Evolutionary conservation across 257 asterid genomes (phyloP).

Genomic region (Galeopsis tetrahit): DNA sequence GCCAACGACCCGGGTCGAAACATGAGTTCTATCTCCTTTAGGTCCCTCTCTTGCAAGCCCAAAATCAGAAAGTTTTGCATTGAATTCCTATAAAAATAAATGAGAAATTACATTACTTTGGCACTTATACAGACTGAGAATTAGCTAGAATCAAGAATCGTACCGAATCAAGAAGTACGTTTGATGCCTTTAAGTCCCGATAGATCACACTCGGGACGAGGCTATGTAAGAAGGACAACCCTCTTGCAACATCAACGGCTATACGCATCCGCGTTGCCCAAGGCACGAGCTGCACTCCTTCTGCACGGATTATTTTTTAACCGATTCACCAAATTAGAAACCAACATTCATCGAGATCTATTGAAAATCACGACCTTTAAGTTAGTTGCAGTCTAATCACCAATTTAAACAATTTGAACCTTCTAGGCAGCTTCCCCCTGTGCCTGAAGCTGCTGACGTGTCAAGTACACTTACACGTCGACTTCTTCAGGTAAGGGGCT

Average conservation of each 20-base stretch:
- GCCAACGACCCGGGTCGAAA: slow-evolving; percentile 59
- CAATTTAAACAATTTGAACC: too few relatives aligned
- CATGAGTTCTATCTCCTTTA: slow-evolving; percentile 57
- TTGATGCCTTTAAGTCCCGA: slow-evolving; percentile 62
- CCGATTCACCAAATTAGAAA: background rate
- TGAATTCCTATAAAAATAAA: slow-evolving; percentile 43
- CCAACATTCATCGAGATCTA: background rate
- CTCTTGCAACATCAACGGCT: slow-evolving; percentile 56
- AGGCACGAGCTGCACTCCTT: slow-evolving; percentile 55
- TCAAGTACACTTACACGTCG: too few relatives aligned
- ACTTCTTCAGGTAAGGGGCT: too few relatives aligned
- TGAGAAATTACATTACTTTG: slow-evolving; percentile 11
- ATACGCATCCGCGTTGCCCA: slow-evolving; percentile 54
- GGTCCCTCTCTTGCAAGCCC: slow-evolving; percentile 68
- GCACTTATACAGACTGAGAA: background rate
- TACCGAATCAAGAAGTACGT: slow-evolving; percentile 63
- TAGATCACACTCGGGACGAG: slow-evolving; percentile 57
- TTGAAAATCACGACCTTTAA: too few relatives aligned
- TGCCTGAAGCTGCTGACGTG: too few relatives aligned
- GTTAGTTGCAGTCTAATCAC: too few relatives aligned
- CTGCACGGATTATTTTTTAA: slow-evolving; percentile 30
- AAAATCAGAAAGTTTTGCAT: slow-evolving; percentile 62
- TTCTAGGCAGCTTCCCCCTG: too few relatives aligned
- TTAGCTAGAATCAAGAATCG: background rate
- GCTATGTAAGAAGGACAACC: slow-evolving; percentile 54